Evolutionary conservation across 2,329 filamentous ascomycete species (phyloP).

Genomic region (Colletotrichum graminicola): DNA sequence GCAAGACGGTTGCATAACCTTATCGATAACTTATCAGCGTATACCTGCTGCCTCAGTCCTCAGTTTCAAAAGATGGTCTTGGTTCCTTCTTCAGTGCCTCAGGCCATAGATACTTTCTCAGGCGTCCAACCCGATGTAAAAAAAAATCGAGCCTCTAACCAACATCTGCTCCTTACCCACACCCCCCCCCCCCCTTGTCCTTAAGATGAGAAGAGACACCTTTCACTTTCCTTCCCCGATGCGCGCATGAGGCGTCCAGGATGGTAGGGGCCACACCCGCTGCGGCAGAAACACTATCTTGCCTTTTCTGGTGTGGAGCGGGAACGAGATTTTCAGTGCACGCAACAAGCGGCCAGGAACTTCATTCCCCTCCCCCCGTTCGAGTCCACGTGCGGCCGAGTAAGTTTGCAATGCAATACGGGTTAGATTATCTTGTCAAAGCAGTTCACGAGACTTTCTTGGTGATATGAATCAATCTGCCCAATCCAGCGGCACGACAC

Average conservation of each 20-base stretch:
- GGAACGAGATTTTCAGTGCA: neutral
- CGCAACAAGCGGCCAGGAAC: neutral
- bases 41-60: slow-evolving; percentile 12
- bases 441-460: neutral
- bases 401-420: neutral
- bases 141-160: neutral
- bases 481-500: neutral
- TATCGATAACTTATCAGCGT: slow-evolving; percentile 38
- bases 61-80: neutral
- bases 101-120: slow-evolving; percentile 27
- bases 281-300: neutral
- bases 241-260: slow-evolving; percentile 18
- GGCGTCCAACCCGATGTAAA: neutral
- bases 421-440: neutral
- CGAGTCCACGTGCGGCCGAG: neutral
- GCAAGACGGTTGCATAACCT: slow-evolving; percentile 1
- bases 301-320: neutral
- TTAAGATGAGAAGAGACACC: neutral
- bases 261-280: slow-evolving; percentile 22
- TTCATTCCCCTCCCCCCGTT: neutral
- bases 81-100: slow-evolving; percentile 21
- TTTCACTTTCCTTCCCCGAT: neutral
- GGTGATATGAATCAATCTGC: neutral
- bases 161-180: neutral
- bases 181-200: slow-evolving; percentile 22